These are phyloP conservation scores for Raphanus hybrid DNA, from an alignment of 441 rosid genomes.

Conservation along the genomic window DNA sequence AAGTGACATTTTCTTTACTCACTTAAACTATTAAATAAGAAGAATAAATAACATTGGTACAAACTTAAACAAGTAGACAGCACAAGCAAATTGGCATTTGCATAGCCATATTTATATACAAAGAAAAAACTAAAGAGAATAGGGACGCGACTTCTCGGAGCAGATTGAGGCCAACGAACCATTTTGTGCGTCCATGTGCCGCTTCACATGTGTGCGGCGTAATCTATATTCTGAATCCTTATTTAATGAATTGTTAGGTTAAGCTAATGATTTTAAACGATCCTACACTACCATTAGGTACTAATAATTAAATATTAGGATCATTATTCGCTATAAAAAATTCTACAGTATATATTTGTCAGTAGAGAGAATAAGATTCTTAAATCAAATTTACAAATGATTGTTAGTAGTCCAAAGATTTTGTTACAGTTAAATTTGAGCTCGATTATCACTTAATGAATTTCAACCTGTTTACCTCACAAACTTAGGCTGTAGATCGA, in stretches of 20 bases:
- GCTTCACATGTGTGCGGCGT: conserved; percentile 38
- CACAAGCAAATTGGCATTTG: conserved; percentile 29
- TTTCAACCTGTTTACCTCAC: too few relatives aligned
- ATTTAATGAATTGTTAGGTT: conserved; percentile 15
- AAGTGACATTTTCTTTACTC: neutral
- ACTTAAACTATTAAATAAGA: neutral
- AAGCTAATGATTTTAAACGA: conserved; percentile 6
- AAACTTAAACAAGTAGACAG: conserved; percentile 22
- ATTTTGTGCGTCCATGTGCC: conserved; percentile 34
- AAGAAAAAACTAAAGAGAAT: neutral
- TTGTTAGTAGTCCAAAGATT: conserved; percentile 11
- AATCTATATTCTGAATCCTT: conserved; percentile 9
- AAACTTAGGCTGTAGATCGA: too few relatives aligned
- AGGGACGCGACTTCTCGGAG: conserved; percentile 45
- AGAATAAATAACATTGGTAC: neutral
- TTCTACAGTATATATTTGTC: neutral
- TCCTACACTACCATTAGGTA: conserved; percentile 11
- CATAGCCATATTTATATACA: neutral
- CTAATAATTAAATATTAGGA: neutral
- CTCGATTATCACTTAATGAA: neutral
- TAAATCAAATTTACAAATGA: neutral
- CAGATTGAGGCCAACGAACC: conserved; percentile 42
- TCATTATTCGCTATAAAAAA: neutral
- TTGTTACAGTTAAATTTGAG: neutral
- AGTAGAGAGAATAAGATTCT: neutral